Conservation (phyloP, 768 basidiomycete species). For the Saitozyma podzolica region DNA sequence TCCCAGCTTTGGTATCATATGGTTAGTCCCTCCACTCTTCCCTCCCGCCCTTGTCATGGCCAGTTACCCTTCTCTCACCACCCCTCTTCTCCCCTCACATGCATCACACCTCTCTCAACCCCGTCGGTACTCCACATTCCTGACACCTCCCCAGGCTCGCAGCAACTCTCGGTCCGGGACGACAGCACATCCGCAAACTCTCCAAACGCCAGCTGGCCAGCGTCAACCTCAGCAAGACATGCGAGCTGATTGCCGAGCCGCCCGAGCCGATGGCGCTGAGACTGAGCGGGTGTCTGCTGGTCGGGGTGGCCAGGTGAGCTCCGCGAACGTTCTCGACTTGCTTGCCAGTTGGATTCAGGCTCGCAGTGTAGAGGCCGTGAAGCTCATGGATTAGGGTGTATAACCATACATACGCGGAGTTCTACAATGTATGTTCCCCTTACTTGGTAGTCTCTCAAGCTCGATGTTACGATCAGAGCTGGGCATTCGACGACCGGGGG, state of each 20-base stretch:
- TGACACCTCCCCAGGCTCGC: slow-evolving; percentile 66
- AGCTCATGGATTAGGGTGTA: slow-evolving; percentile 35
- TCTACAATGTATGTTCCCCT: slow-evolving; percentile 26
- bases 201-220: slow-evolving; percentile 79
- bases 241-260: slow-evolving; percentile 77
- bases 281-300: slow-evolving; percentile 82
- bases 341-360: no score
- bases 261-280: slow-evolving; percentile 80
- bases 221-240: slow-evolving; percentile 78
- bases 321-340: no score
- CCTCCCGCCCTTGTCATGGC: no score
- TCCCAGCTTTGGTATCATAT: slow-evolving; percentile 40
- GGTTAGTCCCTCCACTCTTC: slow-evolving; percentile 18
- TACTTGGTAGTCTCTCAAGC: no score
- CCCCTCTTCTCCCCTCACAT: neutral
- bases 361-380: no score
- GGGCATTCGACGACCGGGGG: no score
- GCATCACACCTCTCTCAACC: neutral
- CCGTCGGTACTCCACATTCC: neutral
- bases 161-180: slow-evolving; percentile 86
- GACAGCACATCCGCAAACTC: slow-evolving; percentile 61
- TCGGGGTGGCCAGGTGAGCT: slow-evolving; percentile 82
- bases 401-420: slow-evolving; percentile 36
- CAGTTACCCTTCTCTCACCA: neutral
- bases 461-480: no score